Conservation (phyloP, 176 grass and related monocot species). For the Aegilops bicornis region DNA sequence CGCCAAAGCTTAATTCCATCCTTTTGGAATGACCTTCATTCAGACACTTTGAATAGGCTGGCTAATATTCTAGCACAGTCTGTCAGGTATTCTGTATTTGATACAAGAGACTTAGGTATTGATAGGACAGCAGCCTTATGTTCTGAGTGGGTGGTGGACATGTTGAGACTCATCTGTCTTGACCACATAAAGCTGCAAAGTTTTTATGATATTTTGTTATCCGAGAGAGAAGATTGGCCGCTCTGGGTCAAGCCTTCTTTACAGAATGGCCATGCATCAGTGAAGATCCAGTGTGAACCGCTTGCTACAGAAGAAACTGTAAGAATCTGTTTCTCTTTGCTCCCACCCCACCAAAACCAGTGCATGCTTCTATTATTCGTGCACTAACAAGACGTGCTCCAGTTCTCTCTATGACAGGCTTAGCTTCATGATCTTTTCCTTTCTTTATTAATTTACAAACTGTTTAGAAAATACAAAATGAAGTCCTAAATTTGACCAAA, state of each 20-base stretch:
- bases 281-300: background rate
- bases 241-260: slow-evolving; percentile 66
- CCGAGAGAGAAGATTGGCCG: slow-evolving; percentile 74
- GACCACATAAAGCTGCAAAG: slow-evolving; percentile 56
- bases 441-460: background rate
- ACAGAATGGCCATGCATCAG: slow-evolving; percentile 27
- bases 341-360: background rate
- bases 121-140: slow-evolving; percentile 48
- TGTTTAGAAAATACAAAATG: background rate
- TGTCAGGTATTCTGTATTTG: slow-evolving; percentile 74
- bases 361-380: background rate
- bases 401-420: background rate
- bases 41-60: slow-evolving; percentile 51
- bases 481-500: background rate
- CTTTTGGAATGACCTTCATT: slow-evolving; percentile 61
- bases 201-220: slow-evolving; percentile 66
- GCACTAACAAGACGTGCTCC: background rate
- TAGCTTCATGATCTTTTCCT: background rate
- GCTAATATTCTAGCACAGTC: slow-evolving; percentile 69
- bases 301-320: background rate
- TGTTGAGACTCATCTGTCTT: slow-evolving; percentile 54
- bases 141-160: slow-evolving; percentile 70
- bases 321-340: slow-evolving; percentile 1
- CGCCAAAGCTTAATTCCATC: slow-evolving; percentile 45
- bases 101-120: slow-evolving; percentile 37